A percentile compares a stretch with the other conserved stretches of the same genome.
Evolutionary conservation across 2,329 filamentous ascomycete genomes (phyloP).

Genomic region (Aspergillus spinulosporus): DNA sequence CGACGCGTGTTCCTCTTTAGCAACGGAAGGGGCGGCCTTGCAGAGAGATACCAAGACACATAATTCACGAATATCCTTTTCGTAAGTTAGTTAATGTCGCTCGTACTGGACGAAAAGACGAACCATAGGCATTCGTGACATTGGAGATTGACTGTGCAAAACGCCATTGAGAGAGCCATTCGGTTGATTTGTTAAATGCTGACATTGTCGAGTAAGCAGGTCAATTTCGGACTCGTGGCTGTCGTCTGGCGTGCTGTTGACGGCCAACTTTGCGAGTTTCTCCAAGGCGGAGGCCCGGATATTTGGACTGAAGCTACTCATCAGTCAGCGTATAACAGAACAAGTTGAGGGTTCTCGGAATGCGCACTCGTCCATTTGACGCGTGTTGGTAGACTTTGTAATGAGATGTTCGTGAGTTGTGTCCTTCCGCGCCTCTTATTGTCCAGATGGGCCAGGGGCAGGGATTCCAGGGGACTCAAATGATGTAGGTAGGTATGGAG

Average conservation of each 20-base stretch:
- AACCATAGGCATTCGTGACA: conserved; percentile 44
- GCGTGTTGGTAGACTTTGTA: neutral
- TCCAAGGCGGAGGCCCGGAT: conserved; percentile 46
- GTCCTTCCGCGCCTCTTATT: neutral
- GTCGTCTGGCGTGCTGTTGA: conserved; percentile 30
- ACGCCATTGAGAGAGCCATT: conserved; percentile 40
- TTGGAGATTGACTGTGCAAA: conserved; percentile 38
- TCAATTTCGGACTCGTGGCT: conserved; percentile 37
- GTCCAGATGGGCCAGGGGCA: neutral
- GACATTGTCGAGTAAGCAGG: conserved; percentile 37
- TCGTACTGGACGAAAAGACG: conserved; percentile 11
- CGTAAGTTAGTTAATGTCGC: conserved; percentile 23
- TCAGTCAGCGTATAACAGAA: conserved; percentile 16
- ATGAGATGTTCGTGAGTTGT: neutral
- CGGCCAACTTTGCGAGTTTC: conserved; percentile 46
- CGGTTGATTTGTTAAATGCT: conserved; percentile 23
- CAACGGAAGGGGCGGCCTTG: conserved; percentile 77
- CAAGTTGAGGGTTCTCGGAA: neutral
- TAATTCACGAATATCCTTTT: conserved; percentile 79
- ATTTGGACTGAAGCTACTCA: conserved; percentile 32
- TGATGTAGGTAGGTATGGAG: neutral
- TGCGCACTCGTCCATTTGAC: conserved; percentile 37
- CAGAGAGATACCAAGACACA: conserved; percentile 90
- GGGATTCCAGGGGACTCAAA: neutral
- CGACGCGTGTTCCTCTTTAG: conserved; percentile 69